phyloP scores from a whole-genome alignment of 164 flowering plant genomes.

The Aristolochia contorta region DNA sequence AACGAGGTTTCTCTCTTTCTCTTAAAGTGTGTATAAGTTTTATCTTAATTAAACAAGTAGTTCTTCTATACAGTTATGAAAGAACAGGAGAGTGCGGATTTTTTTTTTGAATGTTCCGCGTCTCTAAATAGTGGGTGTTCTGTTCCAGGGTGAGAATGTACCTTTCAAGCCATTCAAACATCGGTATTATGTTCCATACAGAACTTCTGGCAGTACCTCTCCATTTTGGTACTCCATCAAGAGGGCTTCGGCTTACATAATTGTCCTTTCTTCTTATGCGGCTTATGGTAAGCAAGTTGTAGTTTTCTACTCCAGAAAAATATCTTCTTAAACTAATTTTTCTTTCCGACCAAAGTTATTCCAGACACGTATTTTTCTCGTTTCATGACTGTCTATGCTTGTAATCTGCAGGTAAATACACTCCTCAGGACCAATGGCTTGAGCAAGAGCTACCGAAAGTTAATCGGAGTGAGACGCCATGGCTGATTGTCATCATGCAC shows the following conservation, averaged over 20 bases:
- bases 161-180: slow-evolving; percentile 61
- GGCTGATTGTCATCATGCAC: slow-evolving; percentile 80
- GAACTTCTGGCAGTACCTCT: slow-evolving; percentile 49
- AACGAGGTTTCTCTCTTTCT: no score
- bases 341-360: no score
- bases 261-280: slow-evolving; percentile 67
- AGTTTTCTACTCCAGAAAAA: no score
- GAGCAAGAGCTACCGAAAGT: slow-evolving; percentile 56
- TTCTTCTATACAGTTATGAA: no score
- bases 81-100: no score
- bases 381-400: no score
- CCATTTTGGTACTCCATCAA: slow-evolving; percentile 78
- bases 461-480: slow-evolving; percentile 71
- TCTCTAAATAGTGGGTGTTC: no score
- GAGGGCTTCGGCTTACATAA: slow-evolving; percentile 74
- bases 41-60: no score
- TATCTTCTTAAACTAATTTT: no score
- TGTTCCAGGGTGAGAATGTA: slow-evolving; percentile 49
- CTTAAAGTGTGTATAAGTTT: no score
- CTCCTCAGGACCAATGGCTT: slow-evolving; percentile 73
- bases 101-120: no score
- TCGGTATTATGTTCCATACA: slow-evolving; percentile 50
- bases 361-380: no score
- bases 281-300: slow-evolving; percentile 40
- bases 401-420: slow-evolving; percentile 33